Base-by-base conservation (phyloP, 345 rosid genomes). In the Bretschneidera sinensis region DNA sequence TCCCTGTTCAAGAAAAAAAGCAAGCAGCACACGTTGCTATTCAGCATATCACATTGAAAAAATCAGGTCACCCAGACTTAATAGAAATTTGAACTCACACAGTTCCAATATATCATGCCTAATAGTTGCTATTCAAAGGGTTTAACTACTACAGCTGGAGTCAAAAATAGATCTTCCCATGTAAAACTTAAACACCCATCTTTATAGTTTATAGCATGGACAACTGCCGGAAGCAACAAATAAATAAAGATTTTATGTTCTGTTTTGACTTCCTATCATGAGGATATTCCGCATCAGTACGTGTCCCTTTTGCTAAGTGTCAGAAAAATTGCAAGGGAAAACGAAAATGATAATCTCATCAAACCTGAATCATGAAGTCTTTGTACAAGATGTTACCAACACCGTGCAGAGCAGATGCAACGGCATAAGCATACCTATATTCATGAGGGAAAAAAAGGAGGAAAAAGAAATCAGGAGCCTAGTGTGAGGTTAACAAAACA, bases 311-410 rank as follows among this genome's bases (percentile, higher is more conserved):
- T 39, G 45, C 45, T 4, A 5, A 39, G 16, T 2, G 15, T 39
- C 15, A 39, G 15, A 7, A 39, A 39, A 39, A 39, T 14, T 39
- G 1, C 1, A 39, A 39, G 45, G 45, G 2, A 39, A 39, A 5
- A 39, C 4, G 10, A 7, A 13, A 39, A 39, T 9, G 16, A 2
- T 9, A 39, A 14, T 14, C 16, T 39, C 45, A 39, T 39, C 45
- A 66, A 68, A 91, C 99, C 99, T 91, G 97, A 80, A 95, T 74
- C 99, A 95, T 95, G 85, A 91, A 91, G 74, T 88, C 89, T 78
- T 95, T 91, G 69, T 70, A 81, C 66, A 91, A 76, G 67, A 85
- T 78, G 78, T 95, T 95, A 53, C 89, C 75, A 49, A 95, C 94
- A 57, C 89, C 98, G 63, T 91, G 92, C 52, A 95, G 57, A 18